Evolutionary conservation across 306 rosid species (phyloP), one percentile per base, ranked within the genome.

Genomic region (Fragaria vesca): DNA sequence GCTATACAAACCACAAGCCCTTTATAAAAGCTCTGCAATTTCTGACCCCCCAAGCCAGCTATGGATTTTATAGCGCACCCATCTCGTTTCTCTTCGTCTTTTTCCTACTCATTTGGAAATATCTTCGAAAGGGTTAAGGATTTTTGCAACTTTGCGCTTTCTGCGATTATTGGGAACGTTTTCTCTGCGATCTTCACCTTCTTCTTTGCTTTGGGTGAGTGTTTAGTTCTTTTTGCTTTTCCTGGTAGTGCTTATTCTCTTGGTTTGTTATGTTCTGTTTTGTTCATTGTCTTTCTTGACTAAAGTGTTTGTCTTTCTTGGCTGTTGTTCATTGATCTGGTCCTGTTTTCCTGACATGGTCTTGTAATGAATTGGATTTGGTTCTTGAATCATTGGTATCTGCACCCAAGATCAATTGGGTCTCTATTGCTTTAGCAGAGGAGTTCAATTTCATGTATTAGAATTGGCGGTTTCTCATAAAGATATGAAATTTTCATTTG

Each of bases 121-220:
- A 82, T 87, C 83, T 40, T 91, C 50, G 93, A 85, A 5, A 89
- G 85, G 82, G 87, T 90, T 76, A 90, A 82, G 72, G 93, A 87
- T 46, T 73, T 83, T 38, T 87, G 87, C 57, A 81, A 81, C 58
- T 92, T 90, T 51, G 98, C 97, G 12, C 73, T 93, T 60, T 89
- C 94, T 74, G 99, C 87, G 8, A 75, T 96, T 48, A 78, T 96
- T 77, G 96, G 96, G 57, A 96, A 91, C 83, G 82, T 96, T 75
- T 90, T 96, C 78, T 93, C 99, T 26, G 99, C 97, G 89, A 96
- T 96, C 91, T 85, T 96, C 86, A 96, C 99, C 60, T 93, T 96
- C 72, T 95, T 91, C 87, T 96, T 96, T 69, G 99, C 99, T 32
- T 83, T 96, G 85, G 99, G 99, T 96, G 79, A 11, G 87, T 78